Percentiles rank a stretch among this genome's conserved stretches.
Evolutionary conservation across 2,329 filamentous ascomycete genomes (phyloP).

Genomic region (Didymella sp.): DNA sequence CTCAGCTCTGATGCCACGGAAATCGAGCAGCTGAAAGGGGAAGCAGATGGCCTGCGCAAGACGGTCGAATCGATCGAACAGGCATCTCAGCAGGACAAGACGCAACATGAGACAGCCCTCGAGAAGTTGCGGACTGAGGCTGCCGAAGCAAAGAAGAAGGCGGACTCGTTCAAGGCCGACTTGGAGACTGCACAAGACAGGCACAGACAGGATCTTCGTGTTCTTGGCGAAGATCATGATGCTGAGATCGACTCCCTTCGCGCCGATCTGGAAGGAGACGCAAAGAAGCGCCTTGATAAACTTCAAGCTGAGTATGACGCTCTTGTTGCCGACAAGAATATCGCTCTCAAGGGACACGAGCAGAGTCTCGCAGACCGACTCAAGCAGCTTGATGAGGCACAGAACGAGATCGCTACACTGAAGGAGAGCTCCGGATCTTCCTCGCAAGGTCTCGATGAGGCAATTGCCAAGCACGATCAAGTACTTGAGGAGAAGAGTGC

Average conservation of each 20-base stretch:
- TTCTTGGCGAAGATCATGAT: slow-evolving; percentile 44
- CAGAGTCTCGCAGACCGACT: slow-evolving; percentile 29
- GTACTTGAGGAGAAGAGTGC: slow-evolving; percentile 34
- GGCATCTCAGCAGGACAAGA: slow-evolving; percentile 35
- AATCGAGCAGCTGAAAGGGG: slow-evolving; percentile 37
- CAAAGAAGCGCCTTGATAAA: slow-evolving; percentile 42
- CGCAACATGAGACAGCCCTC: slow-evolving; percentile 35
- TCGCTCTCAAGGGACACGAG: slow-evolving; percentile 31
- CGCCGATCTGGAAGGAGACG: slow-evolving; percentile 47
- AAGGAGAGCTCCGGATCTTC: slow-evolving; percentile 35
- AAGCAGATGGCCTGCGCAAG: slow-evolving; percentile 39
- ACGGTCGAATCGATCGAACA: slow-evolving; percentile 46
- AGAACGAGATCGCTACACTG: slow-evolving; percentile 27
- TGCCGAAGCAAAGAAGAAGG: slow-evolving; percentile 36
- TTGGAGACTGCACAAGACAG: slow-evolving; percentile 35
- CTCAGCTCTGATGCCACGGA: slow-evolving; percentile 39
- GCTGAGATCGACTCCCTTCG: slow-evolving; percentile 46
- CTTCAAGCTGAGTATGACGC: slow-evolving; percentile 43
- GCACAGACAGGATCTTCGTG: slow-evolving; percentile 39
- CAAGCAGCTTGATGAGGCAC: slow-evolving; percentile 29
- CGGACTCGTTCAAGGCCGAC: slow-evolving; percentile 37
- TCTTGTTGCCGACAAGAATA: slow-evolving; percentile 41
- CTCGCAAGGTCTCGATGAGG: slow-evolving; percentile 33
- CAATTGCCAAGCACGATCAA: slow-evolving; percentile 33
- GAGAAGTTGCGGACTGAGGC: slow-evolving; percentile 36